Base-by-base conservation (phyloP, 1,139 yeast species). In the Candida sojae region DNA sequence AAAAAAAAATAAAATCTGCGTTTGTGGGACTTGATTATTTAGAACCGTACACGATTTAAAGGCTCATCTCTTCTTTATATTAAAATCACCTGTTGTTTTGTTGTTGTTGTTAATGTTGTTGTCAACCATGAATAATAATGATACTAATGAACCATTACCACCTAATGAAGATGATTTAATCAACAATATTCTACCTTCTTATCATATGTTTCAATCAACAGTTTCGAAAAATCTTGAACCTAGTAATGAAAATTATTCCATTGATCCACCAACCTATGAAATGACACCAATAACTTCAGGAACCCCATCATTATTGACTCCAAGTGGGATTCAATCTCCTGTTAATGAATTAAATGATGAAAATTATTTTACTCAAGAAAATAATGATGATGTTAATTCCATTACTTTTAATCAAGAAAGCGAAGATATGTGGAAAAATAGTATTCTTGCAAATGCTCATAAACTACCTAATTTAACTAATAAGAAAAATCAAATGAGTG, bases 151-250 rank as follows among this genome's bases (percentile, higher is more conserved):
- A 42, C 44, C 44, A 26, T 35, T 43, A 39, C 55, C 56, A 17
- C 49, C 51, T 2, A 55, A 56, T 32, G 72, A 62, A 17, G 72
- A 68, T 46, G 68, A 67, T 35, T 62, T 71, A 36, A 53, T 75
- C 42, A 72, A 66, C 52, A 72, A 73, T 49, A 75, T 75, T 35
- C 64, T 75, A 10, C 80, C 80, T 1, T 73, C 78, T 11, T 75
- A 75, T 55, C 75, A 74, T 42, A 75, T 75, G 79, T 74, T 68
- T 59, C 75, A 73, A 55, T 62, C 75, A 36, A 75, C 80, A 10
- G 65, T 75, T 9, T 70, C 75, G 38, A 70, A 71, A 52, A 65
- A 66, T 25, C 54, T 75, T 45, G 66, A 70, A 2, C 74, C 75
- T 3, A 61, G 69, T 3, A 66, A 72, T 43, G 80, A 75, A 53